Evolutionary conservation across 2,329 filamentous ascomycete species (phyloP), one percentile per base, ranked within the genome.

Genomic region (Aureobasidium sp.): DNA sequence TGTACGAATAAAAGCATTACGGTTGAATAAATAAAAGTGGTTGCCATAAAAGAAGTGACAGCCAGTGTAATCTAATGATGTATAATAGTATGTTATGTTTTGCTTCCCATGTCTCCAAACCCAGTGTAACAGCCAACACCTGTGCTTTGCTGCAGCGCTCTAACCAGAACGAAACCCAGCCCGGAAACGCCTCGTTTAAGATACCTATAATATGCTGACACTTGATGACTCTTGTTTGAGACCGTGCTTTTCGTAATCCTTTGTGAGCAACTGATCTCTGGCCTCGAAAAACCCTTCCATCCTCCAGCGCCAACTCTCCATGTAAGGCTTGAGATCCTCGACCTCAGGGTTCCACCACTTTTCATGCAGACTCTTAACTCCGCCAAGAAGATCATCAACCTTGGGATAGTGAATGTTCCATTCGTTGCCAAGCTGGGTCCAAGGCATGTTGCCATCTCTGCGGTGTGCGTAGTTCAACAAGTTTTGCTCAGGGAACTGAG

Each of bases 401-500:
- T 67, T 75, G 0, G 72, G 70, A 47, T 70, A 73, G 50, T 74
- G 70, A 12, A 75, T 70, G 57, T 76, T 77, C 74, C 73, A 77
- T 9, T 68, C 71, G 17, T 71, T 71, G 24, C 66, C 64, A 7
- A 77, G 60, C 59, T 71, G 68, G n/a, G 65, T 67, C 74, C 75
- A 77, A 2, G 75, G 75, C 75, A 77, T 77, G 20, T 72, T 72
- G 17, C 75, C 75, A 1, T 73, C 71, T 13, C 66, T 56, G 8
- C 69, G 57, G 63, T 77, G 75, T 9, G 70, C 72, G 48, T 70
- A 70, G 65, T 76, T 76, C 32, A 75, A 63, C 6, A 75, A 64
- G 44, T 72, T 73, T 63, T 75, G 72, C 65, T 74, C 73, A 3
- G 68, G 70, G 59, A 73, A 70, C 9, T 61, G 62, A n/a, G 72